These are phyloP conservation scores for Talaromyces sp. DNA, from an alignment of 2,329 filamentous ascomycete species.

Conservation along the genomic window DNA sequence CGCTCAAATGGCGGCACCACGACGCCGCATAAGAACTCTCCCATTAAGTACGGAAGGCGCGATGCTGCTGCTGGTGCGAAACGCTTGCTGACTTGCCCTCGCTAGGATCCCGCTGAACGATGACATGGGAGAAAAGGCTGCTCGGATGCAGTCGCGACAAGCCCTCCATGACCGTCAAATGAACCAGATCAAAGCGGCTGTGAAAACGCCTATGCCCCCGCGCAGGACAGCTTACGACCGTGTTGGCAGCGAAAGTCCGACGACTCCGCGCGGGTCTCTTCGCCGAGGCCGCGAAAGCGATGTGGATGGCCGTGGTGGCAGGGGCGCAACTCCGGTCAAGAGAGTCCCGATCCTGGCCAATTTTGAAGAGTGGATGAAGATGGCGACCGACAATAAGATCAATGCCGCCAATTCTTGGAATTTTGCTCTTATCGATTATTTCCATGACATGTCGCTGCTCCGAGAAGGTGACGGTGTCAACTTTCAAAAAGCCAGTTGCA, in stretches of 20 bases:
- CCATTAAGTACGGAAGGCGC: constrained; percentile 40
- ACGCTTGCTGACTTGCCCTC: constrained; percentile 13
- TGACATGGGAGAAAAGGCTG: constrained; percentile 86
- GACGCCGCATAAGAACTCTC: constrained; percentile 49
- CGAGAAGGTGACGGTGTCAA: constrained; percentile 97
- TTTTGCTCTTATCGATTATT: constrained; percentile 99
- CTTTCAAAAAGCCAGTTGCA: constrained; percentile 97
- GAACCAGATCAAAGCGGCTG: constrained; percentile 82
- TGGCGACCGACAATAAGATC: constrained; percentile 99
- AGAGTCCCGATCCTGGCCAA: constrained; percentile 92
- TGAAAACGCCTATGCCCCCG: constrained; percentile 38
- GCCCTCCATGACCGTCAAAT: constrained; percentile 85
- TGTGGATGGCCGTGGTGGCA: constrained; percentile 58
- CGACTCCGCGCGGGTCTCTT: constrained; percentile 42
- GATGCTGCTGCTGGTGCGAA: neutral
- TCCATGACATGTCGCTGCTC: constrained; percentile 96
- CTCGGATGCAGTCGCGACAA: constrained; percentile 79
- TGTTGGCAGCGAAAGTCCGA: constrained; percentile 40
- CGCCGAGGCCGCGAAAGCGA: constrained; percentile 37
- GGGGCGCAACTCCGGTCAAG: constrained; percentile 89
- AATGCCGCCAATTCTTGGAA: constrained; percentile 99
- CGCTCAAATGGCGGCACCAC: constrained; percentile 40
- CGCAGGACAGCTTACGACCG: constrained; percentile 33
- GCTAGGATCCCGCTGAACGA: constrained; percentile 89
- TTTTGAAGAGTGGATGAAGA: constrained; percentile 99